Conservation (phyloP, 2,329 filamentous ascomycete species). For the Rasamsonia emersonii region DNA sequence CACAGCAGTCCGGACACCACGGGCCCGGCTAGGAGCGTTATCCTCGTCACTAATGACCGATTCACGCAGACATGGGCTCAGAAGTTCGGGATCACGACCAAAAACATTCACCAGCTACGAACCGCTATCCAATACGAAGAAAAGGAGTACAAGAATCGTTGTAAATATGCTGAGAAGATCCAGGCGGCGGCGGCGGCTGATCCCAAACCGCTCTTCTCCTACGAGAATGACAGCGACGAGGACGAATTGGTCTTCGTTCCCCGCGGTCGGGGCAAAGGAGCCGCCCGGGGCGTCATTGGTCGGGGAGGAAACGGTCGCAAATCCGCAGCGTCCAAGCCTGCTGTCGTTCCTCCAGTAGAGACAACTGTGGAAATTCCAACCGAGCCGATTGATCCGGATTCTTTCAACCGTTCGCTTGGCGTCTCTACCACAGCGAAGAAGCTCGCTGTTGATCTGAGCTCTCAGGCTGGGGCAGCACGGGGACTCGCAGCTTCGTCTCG, state of each 20-base stretch:
- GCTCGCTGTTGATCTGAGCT: constrained; percentile 22
- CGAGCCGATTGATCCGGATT: constrained; percentile 40
- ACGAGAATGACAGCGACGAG: constrained; percentile 41
- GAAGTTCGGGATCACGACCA: constrained; percentile 39
- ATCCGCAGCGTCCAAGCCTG: constrained; percentile 16
- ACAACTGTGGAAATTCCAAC: constrained; percentile 35
- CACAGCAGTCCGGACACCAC: constrained; percentile 26
- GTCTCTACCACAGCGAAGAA: constrained; percentile 18
- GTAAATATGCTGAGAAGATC: constrained; percentile 38
- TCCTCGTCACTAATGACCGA: constrained; percentile 38
- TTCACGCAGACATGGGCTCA: constrained; percentile 37
- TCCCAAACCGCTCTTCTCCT: constrained; percentile 37
- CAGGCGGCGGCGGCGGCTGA: constrained; percentile 23
- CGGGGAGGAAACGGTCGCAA: constrained; percentile 24
- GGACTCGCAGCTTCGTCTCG: constrained; percentile 27
- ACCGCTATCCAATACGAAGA: constrained; percentile 41
- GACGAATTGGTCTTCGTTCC: constrained; percentile 41
- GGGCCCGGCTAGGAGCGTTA: constrained; percentile 28
- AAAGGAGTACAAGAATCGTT: constrained; percentile 36
- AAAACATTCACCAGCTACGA: constrained; percentile 41
- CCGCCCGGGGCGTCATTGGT: constrained; percentile 17
- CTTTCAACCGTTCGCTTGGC: constrained; percentile 36
- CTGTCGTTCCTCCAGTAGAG: constrained; percentile 17
- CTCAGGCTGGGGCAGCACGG: constrained; percentile 25
- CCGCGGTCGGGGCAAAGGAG: constrained; percentile 30